A percentile compares a stretch with the other conserved stretches of the same genome.
Conservation (phyloP, 345 rosid genomes). For the Eucalyptus pauciflora region DNA sequence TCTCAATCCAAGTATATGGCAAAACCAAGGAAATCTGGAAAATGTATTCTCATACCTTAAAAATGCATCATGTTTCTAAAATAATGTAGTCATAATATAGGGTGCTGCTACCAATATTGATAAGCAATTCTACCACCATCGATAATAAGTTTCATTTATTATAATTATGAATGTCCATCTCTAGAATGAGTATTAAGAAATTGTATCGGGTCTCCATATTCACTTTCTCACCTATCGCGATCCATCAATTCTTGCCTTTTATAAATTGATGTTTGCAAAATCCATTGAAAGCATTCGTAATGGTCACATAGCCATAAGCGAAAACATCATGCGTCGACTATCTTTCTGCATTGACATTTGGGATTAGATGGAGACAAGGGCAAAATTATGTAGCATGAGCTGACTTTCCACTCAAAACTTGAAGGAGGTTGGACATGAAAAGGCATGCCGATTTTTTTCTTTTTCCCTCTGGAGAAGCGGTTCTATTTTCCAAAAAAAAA, state of each 20-base stretch:
- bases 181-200: too few species aligned
- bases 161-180: background rate
- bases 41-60: accelerated
- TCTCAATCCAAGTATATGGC: background rate
- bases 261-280: background rate
- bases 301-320: background rate
- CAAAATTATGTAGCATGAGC: background rate
- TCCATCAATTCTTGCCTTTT: background rate
- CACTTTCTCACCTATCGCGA: background rate
- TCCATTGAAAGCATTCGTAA: background rate
- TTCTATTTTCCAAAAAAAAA: background rate
- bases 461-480: background rate
- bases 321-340: background rate
- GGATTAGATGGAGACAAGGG: background rate
- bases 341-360: background rate
- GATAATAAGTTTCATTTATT: background rate
- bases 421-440: background rate
- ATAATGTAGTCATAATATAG: background rate
- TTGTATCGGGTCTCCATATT: background rate
- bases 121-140: background rate
- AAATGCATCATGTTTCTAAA: background rate
- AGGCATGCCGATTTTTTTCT: background rate
- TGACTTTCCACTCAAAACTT: background rate
- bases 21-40: background rate
- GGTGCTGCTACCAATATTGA: background rate